Conservation (phyloP, 1,139 yeast genomes). For the Yamadazyma taylorii region DNA sequence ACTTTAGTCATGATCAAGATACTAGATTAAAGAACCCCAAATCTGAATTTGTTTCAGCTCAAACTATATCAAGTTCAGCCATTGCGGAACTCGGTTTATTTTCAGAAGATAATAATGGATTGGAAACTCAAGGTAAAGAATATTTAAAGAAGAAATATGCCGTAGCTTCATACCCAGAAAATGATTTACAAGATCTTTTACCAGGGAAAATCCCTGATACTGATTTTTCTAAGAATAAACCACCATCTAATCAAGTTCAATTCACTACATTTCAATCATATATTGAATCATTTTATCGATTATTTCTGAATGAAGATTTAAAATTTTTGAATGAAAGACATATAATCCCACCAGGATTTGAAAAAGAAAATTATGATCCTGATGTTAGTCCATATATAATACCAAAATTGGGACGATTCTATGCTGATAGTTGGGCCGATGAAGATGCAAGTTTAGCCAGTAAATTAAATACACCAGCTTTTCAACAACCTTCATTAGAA, state of each 20-base stretch:
- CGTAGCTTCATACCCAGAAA: slow-evolving; percentile 85
- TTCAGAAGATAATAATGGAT: slow-evolving; percentile 56
- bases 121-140: slow-evolving; percentile 65
- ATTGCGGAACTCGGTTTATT: slow-evolving; percentile 63
- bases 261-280: slow-evolving; percentile 84
- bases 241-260: slow-evolving; percentile 89
- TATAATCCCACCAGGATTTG: slow-evolving; percentile 54
- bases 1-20: slow-evolving; percentile 51
- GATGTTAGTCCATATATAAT: slow-evolving; percentile 66
- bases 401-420: slow-evolving; percentile 82
- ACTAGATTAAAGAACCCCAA: slow-evolving; percentile 71
- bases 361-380: slow-evolving; percentile 57
- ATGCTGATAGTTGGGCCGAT: slow-evolving; percentile 82
- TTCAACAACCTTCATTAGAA: slow-evolving; percentile 39
- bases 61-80: slow-evolving; percentile 70
- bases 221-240: slow-evolving; percentile 79
- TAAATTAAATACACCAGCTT: slow-evolving; percentile 40
- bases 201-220: slow-evolving; percentile 89
- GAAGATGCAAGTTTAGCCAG: slow-evolving; percentile 60
- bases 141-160: slow-evolving; percentile 76
- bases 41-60: slow-evolving; percentile 73
- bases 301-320: slow-evolving; percentile 76
- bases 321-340: slow-evolving; percentile 65
- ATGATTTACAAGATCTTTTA: slow-evolving; percentile 68
- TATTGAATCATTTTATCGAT: slow-evolving; percentile 81